Conservation (phyloP, 306 rosid species). For the Spatholobus suberectus region DNA sequence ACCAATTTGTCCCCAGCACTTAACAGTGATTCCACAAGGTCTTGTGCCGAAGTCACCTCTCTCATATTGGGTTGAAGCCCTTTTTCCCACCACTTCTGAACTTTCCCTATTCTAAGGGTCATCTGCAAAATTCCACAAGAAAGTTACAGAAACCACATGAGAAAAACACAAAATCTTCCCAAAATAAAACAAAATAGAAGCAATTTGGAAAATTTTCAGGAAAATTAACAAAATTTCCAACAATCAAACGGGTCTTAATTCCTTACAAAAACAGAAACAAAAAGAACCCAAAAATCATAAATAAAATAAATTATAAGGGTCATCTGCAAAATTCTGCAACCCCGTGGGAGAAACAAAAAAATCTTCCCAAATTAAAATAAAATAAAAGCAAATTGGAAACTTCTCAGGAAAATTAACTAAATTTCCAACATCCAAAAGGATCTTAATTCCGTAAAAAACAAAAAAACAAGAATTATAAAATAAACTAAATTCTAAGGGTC, state of each 20-base stretch:
- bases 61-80: conserved; percentile 82
- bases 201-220: background rate
- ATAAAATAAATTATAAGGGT: background rate
- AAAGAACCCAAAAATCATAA: no score
- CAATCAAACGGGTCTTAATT: background rate
- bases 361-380: background rate
- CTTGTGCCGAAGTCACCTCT: conserved; percentile 74
- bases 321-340: background rate
- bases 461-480: no score
- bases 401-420: no score
- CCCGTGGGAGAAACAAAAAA: background rate
- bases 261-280: background rate
- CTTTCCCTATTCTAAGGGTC: conserved; percentile 61
- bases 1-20: conserved; percentile 84
- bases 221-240: background rate
- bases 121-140: conserved; percentile 49
- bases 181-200: background rate
- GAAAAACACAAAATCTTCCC: background rate
- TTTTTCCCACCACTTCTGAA: conserved; percentile 91
- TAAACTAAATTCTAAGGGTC: conserved; percentile 35
- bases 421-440: no score
- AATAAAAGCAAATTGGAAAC: no score
- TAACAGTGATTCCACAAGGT: conserved; percentile 76
- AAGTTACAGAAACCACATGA: background rate
- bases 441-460: no score